phyloP scores from a whole-genome alignment of 2,329 filamentous ascomycete species.

The Botrytis aclada region DNA sequence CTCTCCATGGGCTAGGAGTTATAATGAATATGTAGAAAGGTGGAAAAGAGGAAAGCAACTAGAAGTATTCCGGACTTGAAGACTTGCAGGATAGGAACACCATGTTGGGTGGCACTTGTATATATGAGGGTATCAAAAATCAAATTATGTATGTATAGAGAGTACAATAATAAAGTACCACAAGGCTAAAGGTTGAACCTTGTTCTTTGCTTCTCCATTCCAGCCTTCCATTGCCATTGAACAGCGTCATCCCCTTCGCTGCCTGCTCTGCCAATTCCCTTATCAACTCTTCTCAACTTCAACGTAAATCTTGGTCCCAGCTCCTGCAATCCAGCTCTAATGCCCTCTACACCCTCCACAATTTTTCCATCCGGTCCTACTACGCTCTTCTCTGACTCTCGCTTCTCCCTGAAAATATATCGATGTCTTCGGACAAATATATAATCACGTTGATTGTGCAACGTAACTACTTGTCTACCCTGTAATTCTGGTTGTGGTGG shows the following conservation, averaged over 20 bases:
- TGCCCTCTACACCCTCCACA: constrained; percentile 78
- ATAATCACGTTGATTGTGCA: constrained; percentile 95
- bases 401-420: constrained; percentile 90
- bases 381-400: constrained; percentile 81
- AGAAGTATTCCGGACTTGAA: background rate
- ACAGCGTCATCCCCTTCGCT: constrained; percentile 49
- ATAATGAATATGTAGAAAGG: background rate
- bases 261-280: constrained; percentile 71
- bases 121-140: constrained; percentile 29
- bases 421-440: constrained; percentile 89
- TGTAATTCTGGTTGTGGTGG: constrained; percentile 79
- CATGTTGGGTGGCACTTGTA: background rate
- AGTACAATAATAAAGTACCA: background rate
- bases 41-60: background rate
- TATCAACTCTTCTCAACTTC: constrained; percentile 87
- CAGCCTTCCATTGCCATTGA: constrained; percentile 93
- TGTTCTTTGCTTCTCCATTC: constrained; percentile 91
- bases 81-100: too few relatives aligned
- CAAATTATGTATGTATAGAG: constrained; percentile 27
- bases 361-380: constrained; percentile 77
- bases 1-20: background rate
- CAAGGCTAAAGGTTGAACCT: constrained; percentile 78
- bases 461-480: constrained; percentile 83
- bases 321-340: constrained; percentile 86
- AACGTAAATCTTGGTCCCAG: constrained; percentile 79